A percentile compares a stretch with the other conserved stretches of the same genome.
Conservation (phyloP, 129 eudicot species). For the Tagetes patula region DNA sequence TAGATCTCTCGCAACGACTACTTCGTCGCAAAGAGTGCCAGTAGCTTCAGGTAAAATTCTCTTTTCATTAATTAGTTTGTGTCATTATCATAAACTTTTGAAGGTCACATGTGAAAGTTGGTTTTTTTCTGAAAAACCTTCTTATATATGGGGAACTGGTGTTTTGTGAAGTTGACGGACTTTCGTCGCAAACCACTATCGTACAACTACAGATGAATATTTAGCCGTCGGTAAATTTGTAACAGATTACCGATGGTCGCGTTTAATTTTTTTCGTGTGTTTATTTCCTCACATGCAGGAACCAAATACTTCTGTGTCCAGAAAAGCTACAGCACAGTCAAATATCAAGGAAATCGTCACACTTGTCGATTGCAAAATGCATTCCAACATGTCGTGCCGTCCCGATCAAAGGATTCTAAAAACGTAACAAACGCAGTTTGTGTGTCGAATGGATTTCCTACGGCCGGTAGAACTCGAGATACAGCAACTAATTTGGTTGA, state of each 20-base stretch:
- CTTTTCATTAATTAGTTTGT: not conserved
- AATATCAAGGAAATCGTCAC: not conserved
- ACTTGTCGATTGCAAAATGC: not conserved
- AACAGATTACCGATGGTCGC: too few relatives aligned
- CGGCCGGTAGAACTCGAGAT: not conserved
- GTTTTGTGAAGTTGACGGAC: too few relatives aligned
- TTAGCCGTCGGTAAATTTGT: too few relatives aligned
- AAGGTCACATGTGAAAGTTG: too few relatives aligned
- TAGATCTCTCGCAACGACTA: not conserved
- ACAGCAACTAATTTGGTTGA: not conserved
- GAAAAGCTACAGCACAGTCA: slow-evolving; percentile 4
- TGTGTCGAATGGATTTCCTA: not conserved
- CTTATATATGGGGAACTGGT: too few relatives aligned
- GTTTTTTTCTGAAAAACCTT: too few relatives aligned
- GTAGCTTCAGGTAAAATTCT: slow-evolving; percentile 13
- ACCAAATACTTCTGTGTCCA: slow-evolving; percentile 2
- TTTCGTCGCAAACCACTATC: too few relatives aligned
- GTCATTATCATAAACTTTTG: too few relatives aligned
- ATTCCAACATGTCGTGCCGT: not conserved
- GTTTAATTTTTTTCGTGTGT: not conserved
- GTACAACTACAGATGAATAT: too few relatives aligned
- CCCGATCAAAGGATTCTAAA: not conserved
- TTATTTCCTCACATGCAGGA: not conserved
- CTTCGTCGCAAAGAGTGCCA: slow-evolving; percentile 1
- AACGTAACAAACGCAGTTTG: not conserved